phyloP scores from a whole-genome alignment of 2,329 filamentous ascomycete species.

The Pseudofabraea citricarpa region DNA sequence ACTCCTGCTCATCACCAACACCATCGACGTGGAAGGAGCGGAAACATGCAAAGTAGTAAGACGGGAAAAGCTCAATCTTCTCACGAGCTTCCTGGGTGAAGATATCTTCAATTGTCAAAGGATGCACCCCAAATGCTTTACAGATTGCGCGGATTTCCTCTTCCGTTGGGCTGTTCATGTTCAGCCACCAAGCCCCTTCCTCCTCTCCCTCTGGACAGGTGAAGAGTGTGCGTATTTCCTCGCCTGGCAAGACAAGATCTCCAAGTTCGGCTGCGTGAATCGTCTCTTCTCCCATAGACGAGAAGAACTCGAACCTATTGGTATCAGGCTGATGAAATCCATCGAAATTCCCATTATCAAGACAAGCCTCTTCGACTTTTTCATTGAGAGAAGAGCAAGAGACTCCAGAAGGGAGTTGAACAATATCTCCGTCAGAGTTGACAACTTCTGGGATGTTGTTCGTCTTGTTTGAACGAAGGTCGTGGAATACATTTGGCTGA shows the following conservation, averaged over 20 bases:
- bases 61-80: constrained; percentile 96
- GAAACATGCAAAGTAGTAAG: constrained; percentile 98
- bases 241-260: constrained; percentile 82
- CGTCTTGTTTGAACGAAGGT: constrained; percentile 23
- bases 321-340: constrained; percentile 45
- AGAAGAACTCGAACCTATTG: constrained; percentile 95
- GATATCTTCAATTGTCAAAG: constrained; percentile 94
- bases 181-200: constrained; percentile 96
- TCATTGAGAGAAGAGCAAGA: constrained; percentile 42
- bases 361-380: constrained; percentile 38
- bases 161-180: constrained; percentile 84
- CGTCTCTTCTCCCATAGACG: constrained; percentile 87
- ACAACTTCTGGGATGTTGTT: constrained; percentile 11
- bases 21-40: constrained; percentile 80
- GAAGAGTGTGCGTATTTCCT: constrained; percentile 86
- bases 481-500: constrained; percentile 25
- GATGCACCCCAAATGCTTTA: constrained; percentile 93
- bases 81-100: constrained; percentile 92
- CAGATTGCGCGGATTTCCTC: constrained; percentile 85
- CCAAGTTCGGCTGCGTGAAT: constrained; percentile 87
- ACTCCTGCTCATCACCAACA: constrained; percentile 74
- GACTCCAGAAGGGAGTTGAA: constrained; percentile 44
- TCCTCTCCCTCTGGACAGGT: constrained; percentile 55
- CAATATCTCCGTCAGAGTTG: constrained; percentile 52
- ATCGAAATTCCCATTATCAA: constrained; percentile 34